Evolutionary conservation across 768 basidiomycete genomes (phyloP).

Genomic region (Cyclocybe aegerita): DNA sequence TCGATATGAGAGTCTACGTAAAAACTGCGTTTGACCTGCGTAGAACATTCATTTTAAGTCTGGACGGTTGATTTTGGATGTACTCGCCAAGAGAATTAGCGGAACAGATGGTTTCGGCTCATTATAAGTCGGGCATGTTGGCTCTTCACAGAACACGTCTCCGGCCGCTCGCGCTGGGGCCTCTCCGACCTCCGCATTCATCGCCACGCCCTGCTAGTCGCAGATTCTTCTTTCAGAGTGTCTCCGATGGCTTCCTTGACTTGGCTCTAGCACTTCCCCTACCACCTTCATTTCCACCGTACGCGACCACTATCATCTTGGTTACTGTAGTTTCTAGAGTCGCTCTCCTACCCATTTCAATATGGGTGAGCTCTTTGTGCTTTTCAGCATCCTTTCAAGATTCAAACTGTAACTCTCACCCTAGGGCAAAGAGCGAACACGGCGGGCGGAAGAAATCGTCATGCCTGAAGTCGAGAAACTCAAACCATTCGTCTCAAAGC

Average conservation of each 20-base stretch:
- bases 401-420: slow-evolving; percentile 11
- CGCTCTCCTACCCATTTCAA: slow-evolving; percentile 63
- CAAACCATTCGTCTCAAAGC: slow-evolving; percentile 40
- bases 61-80: neutral
- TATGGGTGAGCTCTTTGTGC: slow-evolving; percentile 60
- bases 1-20: slow-evolving; percentile 6
- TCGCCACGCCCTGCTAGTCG: slow-evolving; percentile 15
- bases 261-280: slow-evolving; percentile 72
- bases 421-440: slow-evolving; percentile 62
- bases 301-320: slow-evolving; percentile 75
- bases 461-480: slow-evolving; percentile 55
- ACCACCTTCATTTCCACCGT: slow-evolving; percentile 66
- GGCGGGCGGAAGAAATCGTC: slow-evolving; percentile 59
- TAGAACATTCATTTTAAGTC: too few relatives aligned
- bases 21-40: neutral
- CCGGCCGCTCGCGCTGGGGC: slow-evolving; percentile 18
- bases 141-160: slow-evolving; percentile 29
- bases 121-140: slow-evolving; percentile 24
- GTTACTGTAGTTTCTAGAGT: slow-evolving; percentile 62
- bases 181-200: slow-evolving; percentile 9
- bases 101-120: neutral
- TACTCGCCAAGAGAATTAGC: neutral
- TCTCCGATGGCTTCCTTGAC: slow-evolving; percentile 73
- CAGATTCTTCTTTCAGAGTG: slow-evolving; percentile 37
- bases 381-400: slow-evolving; percentile 1